A percentile compares a stretch with the other conserved stretches of the same genome.
phyloP scores from a whole-genome alignment of 805 yeast genomes.

The Wickerhamiella qilinensis region DNA sequence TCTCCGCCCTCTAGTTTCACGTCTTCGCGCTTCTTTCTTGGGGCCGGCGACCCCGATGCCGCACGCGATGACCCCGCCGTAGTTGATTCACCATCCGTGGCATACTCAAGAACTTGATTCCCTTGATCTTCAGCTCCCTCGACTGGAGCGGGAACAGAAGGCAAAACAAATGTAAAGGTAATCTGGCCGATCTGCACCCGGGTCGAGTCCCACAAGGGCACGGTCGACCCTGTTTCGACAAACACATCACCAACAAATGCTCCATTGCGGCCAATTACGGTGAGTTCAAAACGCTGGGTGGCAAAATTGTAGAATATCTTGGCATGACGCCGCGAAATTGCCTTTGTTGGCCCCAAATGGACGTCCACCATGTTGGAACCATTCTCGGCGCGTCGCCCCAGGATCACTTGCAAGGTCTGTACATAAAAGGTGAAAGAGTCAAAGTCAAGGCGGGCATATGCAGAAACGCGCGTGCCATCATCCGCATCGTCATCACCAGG shows the following conservation, averaged over 20 bases:
- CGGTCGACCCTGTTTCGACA: slow-evolving; percentile 81
- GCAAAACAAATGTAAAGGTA: slow-evolving; percentile 73
- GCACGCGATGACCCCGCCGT: background rate
- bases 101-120: slow-evolving; percentile 5
- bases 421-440: slow-evolving; percentile 89
- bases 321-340: slow-evolving; percentile 87
- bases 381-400: slow-evolving; percentile 78
- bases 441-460: slow-evolving; percentile 53
- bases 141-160: slow-evolving; percentile 30
- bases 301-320: slow-evolving; percentile 94
- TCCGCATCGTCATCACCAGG: slow-evolving; percentile 3
- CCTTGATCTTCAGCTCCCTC: slow-evolving; percentile 6
- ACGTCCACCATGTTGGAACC: slow-evolving; percentile 47
- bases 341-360: slow-evolving; percentile 81
- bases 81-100: background rate
- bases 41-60: background rate
- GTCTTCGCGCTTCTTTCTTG: background rate
- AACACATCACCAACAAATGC: slow-evolving; percentile 89
- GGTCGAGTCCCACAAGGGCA: slow-evolving; percentile 60
- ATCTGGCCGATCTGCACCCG: slow-evolving; percentile 86
- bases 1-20: slow-evolving; percentile 5
- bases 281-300: slow-evolving; percentile 81
- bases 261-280: slow-evolving; percentile 88
- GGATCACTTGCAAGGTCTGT: slow-evolving; percentile 82
- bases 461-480: slow-evolving; percentile 23